Conservation (phyloP, 208 protist species). For the Leptomonas pyrrhocoris region DNA sequence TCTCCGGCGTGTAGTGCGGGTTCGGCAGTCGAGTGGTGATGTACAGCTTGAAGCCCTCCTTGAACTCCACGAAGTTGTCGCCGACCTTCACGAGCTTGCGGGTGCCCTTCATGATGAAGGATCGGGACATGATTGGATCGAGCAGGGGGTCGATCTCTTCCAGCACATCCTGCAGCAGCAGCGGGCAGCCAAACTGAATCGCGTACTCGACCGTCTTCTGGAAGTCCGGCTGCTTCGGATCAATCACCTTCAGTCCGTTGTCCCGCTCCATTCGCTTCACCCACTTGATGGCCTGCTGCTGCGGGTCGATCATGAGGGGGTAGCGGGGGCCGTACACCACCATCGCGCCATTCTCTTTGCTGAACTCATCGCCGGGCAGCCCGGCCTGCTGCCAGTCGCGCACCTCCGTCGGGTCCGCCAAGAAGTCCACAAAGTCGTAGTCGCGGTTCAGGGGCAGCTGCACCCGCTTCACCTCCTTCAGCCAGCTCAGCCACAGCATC, state of each 20-base stretch:
- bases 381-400: slow-evolving; percentile 97
- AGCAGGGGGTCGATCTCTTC: slow-evolving; percentile 98
- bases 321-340: slow-evolving; percentile 95
- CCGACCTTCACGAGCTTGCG: slow-evolving; percentile 95
- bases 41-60: slow-evolving; percentile 97
- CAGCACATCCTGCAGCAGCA: slow-evolving; percentile 97
- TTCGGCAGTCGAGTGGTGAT: slow-evolving; percentile 98
- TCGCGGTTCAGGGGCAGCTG: slow-evolving; percentile 83
- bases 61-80: slow-evolving; percentile 98
- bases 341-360: slow-evolving; percentile 97
- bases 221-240: slow-evolving; percentile 95
- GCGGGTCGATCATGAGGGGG: slow-evolving; percentile 99
- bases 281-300: slow-evolving; percentile 99
- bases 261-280: slow-evolving; percentile 96
- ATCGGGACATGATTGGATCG: slow-evolving; percentile 95
- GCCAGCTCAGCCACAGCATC: slow-evolving; percentile 92
- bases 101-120: slow-evolving; percentile 93
- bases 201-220: slow-evolving; percentile 96
- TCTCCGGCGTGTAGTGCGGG: slow-evolving; percentile 98
- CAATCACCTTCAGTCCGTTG: slow-evolving; percentile 93
- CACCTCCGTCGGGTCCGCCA: slow-evolving; percentile 95
- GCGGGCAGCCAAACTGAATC: slow-evolving; percentile 96
- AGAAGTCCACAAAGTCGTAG: slow-evolving; percentile 95
- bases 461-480: slow-evolving; percentile 86
- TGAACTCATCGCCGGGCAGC: slow-evolving; percentile 96